phyloP scores from a whole-genome alignment of 2,329 filamentous ascomycete genomes.

The Ophiocordyceps sinensis region DNA sequence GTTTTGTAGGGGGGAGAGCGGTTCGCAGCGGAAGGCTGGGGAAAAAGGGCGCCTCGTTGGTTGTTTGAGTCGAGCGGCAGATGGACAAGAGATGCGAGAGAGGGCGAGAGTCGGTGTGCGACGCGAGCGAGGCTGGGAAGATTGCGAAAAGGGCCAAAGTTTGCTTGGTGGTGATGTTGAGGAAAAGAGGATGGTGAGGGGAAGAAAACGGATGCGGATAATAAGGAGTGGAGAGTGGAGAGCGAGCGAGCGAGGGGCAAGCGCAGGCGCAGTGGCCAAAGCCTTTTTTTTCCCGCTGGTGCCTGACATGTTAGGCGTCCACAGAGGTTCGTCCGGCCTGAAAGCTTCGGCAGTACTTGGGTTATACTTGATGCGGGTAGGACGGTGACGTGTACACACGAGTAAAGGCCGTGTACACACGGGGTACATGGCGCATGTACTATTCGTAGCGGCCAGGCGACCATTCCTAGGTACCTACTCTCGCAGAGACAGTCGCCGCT shows the following conservation, averaged over 20 bases:
- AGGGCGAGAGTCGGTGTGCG: not conserved
- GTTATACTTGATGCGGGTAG: too few species aligned
- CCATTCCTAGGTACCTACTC: too few species aligned
- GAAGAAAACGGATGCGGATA: constrained; percentile 3
- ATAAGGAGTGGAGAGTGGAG: too few species aligned
- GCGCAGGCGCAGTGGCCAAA: too few species aligned
- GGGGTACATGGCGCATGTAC: too few species aligned
- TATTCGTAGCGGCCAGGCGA: too few species aligned
- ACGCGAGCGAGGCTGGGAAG: not conserved
- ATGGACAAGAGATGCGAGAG: not conserved
- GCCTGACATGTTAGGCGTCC: constrained; percentile 3
- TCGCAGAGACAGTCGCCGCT: too few species aligned
- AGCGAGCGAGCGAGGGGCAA: constrained; percentile 3
- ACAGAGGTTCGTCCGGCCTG: not conserved
- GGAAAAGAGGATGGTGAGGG: constrained; percentile 1
- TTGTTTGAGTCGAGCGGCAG: not conserved
- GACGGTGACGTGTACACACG: too few species aligned
- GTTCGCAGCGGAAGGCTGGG: constrained; percentile 33
- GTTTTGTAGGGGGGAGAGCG: constrained; percentile 24
- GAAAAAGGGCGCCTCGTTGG: constrained; percentile 28
- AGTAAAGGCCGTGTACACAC: too few species aligned
- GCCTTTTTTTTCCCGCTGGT: not conserved
- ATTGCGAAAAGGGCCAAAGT: not conserved
- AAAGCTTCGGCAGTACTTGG: too few species aligned
- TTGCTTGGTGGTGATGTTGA: not conserved